Evolutionary conservation across 2,329 filamentous ascomycete species (phyloP), one percentile per base, ranked within the genome.

Genomic region (Phaeophleospora eucalypticola): DNA sequence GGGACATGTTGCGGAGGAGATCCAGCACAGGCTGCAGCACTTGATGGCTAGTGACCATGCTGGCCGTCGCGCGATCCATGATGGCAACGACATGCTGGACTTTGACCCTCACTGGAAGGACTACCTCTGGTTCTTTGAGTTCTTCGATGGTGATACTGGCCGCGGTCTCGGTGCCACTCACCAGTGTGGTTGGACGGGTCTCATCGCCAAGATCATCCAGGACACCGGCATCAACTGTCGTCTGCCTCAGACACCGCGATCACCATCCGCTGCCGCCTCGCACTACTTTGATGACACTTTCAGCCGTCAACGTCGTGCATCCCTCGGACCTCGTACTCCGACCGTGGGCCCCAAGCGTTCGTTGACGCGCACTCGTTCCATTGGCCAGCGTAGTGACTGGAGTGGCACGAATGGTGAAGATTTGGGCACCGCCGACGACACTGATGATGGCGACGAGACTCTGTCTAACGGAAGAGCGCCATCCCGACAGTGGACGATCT

Each of bases 251-350:
- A 97, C 93, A 0, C 93, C 93, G 12, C 86, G 89, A 41, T 94
- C 89, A 2, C 90, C 91, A 2, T 82, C 84, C 2, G 80, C 82
- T 1, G 89, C 84, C 34, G 91, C 94, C 70, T 79, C 86, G 6
- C 90, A 96, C 67, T 97, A 97, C 75, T 97, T 97, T 65, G 91
- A 97, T 61, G 91, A 97, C 62, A 81, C 89, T 49, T 86, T 95
- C 67, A 77, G 78, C 43, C 80, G 83, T 32, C 71, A 78, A 53
- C 60, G 74, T 53, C 62, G 65, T 44, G 54, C 53, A 8, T 65
- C 63, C 3, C 53, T 65, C 12, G 65, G 67, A 58, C 84, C 88
- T 32, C 83, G 46, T 89, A 87, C 3, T 91, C 89, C 3, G 90
- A 87, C 53, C 39, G 24, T 12, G 12, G 81, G 57, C 34, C 51